phyloP scores from a whole-genome alignment of 176 grass and related monocot species.

The Triticum urartu region DNA sequence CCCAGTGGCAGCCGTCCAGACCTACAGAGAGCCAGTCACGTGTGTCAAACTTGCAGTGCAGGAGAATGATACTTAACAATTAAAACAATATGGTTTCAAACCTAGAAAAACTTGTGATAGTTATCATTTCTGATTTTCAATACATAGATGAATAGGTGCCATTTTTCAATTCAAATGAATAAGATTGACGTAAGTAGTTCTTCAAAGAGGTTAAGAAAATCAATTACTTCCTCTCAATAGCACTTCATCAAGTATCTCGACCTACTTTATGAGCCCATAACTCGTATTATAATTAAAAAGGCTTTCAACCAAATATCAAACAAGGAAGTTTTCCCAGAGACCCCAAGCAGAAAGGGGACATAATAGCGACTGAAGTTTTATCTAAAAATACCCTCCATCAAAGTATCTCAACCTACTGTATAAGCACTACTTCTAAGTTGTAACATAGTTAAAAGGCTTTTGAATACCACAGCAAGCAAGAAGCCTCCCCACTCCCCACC shows the following conservation, averaged over 20 bases:
- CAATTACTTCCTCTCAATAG: neutral
- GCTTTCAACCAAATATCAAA: too few relatives aligned
- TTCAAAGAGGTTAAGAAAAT: neutral
- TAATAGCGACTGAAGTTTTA: neutral
- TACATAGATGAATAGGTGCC: neutral
- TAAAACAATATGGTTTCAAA: neutral
- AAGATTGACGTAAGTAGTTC: neutral
- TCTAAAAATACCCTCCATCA: too few relatives aligned
- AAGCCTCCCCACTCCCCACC: too few relatives aligned
- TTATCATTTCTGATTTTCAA: neutral
- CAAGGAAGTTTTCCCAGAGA: too few relatives aligned
- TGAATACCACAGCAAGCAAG: neutral
- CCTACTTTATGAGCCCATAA: neutral
- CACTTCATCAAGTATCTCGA: neutral
- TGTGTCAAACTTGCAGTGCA: neutral
- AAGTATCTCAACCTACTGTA: neutral
- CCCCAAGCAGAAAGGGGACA: neutral
- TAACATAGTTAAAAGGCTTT: neutral
- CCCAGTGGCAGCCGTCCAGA: constrained; percentile 87
- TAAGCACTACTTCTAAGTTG: neutral
- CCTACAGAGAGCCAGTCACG: constrained; percentile 45
- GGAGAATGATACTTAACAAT: neutral
- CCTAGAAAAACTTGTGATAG: neutral
- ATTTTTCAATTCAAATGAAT: neutral
- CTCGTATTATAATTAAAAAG: neutral